Evolutionary conservation across 2,329 filamentous ascomycete species (phyloP).

Genomic region (Fusarium sp.): DNA sequence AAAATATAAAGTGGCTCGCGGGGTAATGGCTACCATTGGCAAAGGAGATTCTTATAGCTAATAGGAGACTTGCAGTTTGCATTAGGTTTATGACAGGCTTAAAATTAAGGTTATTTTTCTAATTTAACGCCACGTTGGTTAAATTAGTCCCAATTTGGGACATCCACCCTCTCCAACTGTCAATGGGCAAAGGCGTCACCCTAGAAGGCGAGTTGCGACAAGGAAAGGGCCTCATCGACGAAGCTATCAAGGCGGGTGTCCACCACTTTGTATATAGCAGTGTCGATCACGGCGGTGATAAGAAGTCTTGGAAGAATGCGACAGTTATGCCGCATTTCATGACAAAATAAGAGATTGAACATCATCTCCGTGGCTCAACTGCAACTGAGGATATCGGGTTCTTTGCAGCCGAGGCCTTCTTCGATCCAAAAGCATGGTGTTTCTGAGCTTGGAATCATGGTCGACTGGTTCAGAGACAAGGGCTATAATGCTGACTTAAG

Average conservation of each 20-base stretch:
- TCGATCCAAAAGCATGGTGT: constrained; percentile 2
- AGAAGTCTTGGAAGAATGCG: constrained; percentile 39
- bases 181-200: constrained; percentile 25
- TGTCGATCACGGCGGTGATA: constrained; percentile 43
- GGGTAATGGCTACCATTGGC: no score
- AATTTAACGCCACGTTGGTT: no score
- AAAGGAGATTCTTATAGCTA: no score
- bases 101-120: no score
- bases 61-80: no score
- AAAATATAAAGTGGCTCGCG: no score
- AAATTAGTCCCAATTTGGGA: constrained; percentile 30
- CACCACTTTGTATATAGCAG: constrained; percentile 48
- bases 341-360: constrained; percentile 30
- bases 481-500: constrained; percentile 26
- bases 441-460: constrained; percentile 28
- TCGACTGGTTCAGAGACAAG: constrained; percentile 31
- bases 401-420: constrained; percentile 25
- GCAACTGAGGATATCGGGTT: constrained; percentile 27
- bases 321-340: constrained; percentile 42
- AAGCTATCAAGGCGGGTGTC: constrained; percentile 16
- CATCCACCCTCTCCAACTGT: constrained; percentile 30
- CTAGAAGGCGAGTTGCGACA: constrained; percentile 24
- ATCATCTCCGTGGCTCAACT: constrained; percentile 23
- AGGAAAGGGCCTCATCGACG: constrained; percentile 30
- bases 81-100: no score